Conservation (phyloP, 441 rosid genomes). For the Populus hybrid region DNA sequence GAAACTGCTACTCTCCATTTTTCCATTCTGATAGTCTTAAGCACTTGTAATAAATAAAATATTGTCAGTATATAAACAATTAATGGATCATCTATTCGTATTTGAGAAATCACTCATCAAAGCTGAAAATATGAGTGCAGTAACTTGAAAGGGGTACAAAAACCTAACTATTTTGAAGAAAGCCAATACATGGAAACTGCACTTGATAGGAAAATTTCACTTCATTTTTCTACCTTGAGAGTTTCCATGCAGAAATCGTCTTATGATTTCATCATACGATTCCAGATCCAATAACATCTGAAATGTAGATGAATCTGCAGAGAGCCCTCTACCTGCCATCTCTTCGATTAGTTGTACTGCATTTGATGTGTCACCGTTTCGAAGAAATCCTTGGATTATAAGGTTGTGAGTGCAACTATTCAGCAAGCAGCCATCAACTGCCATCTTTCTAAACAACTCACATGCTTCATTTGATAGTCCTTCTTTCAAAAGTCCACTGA, state of each 20-base stretch:
- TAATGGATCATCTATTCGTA: too few relatives aligned
- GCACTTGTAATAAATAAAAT: too few relatives aligned
- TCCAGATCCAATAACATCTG: not conserved
- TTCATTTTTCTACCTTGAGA: too few relatives aligned
- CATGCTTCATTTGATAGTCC: conserved; percentile 7
- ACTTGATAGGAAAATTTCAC: too few relatives aligned
- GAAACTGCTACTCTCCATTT: too few relatives aligned
- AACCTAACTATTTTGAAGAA: too few relatives aligned
- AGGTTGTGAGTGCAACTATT: conserved; percentile 15
- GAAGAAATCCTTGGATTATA: conserved; percentile 14
- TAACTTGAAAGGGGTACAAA: too few relatives aligned
- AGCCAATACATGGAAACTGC: not conserved
- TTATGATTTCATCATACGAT: not conserved
- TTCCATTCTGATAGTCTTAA: too few relatives aligned
- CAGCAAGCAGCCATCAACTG: conserved; percentile 2
- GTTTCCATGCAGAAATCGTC: not conserved
- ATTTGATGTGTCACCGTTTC: not conserved
- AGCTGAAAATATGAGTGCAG: too few relatives aligned
- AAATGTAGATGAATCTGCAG: conserved; percentile 16
- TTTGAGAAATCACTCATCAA: too few relatives aligned
- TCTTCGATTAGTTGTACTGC: conserved; percentile 12
- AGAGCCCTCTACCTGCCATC: conserved; percentile 16
- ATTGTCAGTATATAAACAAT: too few relatives aligned
- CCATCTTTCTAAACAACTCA: conserved; percentile 17
- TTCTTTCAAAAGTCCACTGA: conserved; percentile 14